These are phyloP conservation scores for Candida palmyrensis DNA, from an alignment of 805 yeast genomes.

Conservation along the genomic window DNA sequence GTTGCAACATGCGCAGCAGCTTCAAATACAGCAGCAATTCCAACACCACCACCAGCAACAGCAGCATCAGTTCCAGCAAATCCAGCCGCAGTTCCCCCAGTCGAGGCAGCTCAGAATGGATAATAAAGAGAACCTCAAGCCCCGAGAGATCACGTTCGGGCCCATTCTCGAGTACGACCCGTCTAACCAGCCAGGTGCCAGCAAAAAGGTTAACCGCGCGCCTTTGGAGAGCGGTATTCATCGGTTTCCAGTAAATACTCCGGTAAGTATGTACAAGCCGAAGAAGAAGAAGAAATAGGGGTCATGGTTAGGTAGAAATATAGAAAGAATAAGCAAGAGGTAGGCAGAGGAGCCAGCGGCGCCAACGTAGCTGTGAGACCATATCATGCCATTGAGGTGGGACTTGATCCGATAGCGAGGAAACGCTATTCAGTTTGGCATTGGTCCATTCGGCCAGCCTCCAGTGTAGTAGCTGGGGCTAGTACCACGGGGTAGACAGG, in stretches of 20 bases:
- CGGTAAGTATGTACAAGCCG: conserved; percentile 19
- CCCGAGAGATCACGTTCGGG: conserved; percentile 17
- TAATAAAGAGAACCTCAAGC: conserved; percentile 9
- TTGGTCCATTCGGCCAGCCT: too few species aligned
- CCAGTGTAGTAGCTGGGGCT: too few species aligned
- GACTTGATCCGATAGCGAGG: too few species aligned
- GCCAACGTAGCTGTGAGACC: too few species aligned
- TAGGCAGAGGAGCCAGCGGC: too few species aligned
- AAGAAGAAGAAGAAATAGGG: conserved; percentile 10
- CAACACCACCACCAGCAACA: neutral
- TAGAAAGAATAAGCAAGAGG: too few species aligned
- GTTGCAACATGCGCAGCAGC: neutral
- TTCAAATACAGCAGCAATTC: conserved; percentile 1
- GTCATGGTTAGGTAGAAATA: neutral
- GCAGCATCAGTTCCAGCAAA: neutral
- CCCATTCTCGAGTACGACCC: conserved; percentile 25
- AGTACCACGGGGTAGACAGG: too few species aligned
- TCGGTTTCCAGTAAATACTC: conserved; percentile 17
- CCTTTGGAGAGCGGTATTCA: conserved; percentile 10
- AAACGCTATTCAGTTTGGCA: too few species aligned
- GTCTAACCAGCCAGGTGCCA: conserved; percentile 11
- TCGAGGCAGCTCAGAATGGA: neutral
- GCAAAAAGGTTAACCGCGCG: conserved; percentile 6
- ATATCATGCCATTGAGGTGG: too few species aligned
- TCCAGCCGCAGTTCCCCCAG: neutral